A percentile compares a stretch with the other conserved stretches of the same genome.
Conservation (phyloP, 2,329 filamentous ascomycete genomes). For the Magnaporthiopsis incrustans region DNA sequence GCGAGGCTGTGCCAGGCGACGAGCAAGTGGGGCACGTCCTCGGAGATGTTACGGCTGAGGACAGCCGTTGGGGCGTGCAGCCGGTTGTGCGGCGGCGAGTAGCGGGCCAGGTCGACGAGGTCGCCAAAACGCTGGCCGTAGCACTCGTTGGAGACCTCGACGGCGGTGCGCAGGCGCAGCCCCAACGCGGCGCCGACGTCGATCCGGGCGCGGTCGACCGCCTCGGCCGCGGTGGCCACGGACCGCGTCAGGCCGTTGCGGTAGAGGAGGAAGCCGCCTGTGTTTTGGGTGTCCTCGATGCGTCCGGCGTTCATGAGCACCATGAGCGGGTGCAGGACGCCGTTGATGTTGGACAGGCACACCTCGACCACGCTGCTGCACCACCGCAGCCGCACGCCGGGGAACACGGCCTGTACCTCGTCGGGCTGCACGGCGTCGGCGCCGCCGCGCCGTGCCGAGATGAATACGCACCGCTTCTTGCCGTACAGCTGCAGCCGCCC, state of each 20-base stretch:
- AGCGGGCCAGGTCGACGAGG: constrained; percentile 16
- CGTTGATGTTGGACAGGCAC: constrained; percentile 19
- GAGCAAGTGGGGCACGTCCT: constrained; percentile 16
- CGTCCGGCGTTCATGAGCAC: constrained; percentile 20
- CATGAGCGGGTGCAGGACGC: constrained; percentile 20
- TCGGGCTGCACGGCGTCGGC: constrained; percentile 4
- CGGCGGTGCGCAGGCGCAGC: constrained; percentile 13
- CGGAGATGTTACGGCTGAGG: constrained; percentile 16
- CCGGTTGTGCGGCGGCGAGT: constrained; percentile 17
- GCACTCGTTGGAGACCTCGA: constrained; percentile 19
- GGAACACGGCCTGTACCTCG: constrained; percentile 14
- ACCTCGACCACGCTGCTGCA: constrained; percentile 19
- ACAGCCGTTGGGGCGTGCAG: constrained; percentile 14
- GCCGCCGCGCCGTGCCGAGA: constrained; percentile 67
- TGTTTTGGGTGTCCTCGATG: constrained; percentile 16
- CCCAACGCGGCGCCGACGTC: constrained; percentile 17
- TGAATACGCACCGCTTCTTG: constrained; percentile 52
- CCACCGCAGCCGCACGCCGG: constrained; percentile 15
- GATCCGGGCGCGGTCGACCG: constrained; percentile 16
- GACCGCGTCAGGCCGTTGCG: constrained; percentile 14
- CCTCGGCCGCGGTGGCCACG: constrained; percentile 15
- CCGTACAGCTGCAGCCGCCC: constrained; percentile 15
- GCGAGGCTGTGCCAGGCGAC: constrained; percentile 16
- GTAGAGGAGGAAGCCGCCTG: constrained; percentile 17
- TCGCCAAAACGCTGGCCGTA: constrained; percentile 17